Base-by-base conservation (phyloP, 192 early-diverging fungal genomes). In the Phlyctochytrium planicorne region DNA sequence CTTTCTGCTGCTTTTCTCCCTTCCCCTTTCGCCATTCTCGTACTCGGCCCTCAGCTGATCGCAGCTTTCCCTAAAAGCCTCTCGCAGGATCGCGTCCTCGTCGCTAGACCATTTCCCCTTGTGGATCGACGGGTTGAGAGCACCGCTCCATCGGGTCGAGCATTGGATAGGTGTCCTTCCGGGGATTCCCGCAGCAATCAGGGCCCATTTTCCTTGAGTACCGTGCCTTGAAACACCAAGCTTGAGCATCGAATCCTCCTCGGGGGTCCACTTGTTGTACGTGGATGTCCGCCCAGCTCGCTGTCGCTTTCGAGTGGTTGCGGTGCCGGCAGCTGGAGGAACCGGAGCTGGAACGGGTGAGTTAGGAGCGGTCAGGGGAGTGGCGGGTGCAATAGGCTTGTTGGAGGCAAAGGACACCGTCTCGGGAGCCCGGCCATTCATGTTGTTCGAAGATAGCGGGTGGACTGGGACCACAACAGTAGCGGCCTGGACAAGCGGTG, bases 221-320 rank as follows among this genome's bases (percentile, higher is more conserved):
- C 78, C 78, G 71, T 80, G 82, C 70, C 85, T 80, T 20, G 78
- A 68, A 12, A 94, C 89, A 10, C 89, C 90, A 56, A 89, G 74
- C 31, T 82, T 79, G 66, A 96, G 78, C 32, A 91, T 55, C 0
- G 78, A 75, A 64, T 94, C 91, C 55, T 96, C 94, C 53, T 91
- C 87, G 23, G 75, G 68, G 0, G 89, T 90, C 94, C 94, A 96
- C 31, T 71, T 74, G 66, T 69, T 67, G 68, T 66, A 73, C 4
- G 52, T 40, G 3, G 65, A 30, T 1, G 65, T 35, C 52, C 20
- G 6, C 10, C 6, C 40, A 20, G 10, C 10, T 10, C 29, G 59
- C 32, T 53, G 25, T 20, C 33, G 52, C n/a, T 55, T 16, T 50
- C 30, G 31, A 25, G 56, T 59, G 16, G n/a, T 59, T 14, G 56